These are phyloP conservation scores for Pseudocercospora musae DNA, from an alignment of 2,329 filamentous ascomycete genomes.

Conservation along the genomic window DNA sequence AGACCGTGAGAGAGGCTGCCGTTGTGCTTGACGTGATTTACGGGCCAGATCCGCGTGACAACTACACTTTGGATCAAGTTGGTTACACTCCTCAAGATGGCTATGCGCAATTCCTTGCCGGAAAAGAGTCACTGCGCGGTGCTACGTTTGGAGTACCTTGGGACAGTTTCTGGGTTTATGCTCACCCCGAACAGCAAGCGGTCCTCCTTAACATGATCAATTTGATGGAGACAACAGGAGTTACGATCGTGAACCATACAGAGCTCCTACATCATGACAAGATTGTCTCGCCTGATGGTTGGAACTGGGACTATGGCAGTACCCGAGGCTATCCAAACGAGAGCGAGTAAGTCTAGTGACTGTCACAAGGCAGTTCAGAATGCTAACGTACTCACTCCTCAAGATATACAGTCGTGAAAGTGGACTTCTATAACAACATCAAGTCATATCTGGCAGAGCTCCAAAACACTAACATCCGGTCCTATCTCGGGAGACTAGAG, in stretches of 20 bases:
- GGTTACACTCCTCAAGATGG: conserved; percentile 54
- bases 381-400: conserved; percentile 38
- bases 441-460: conserved; percentile 61
- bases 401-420: conserved; percentile 70
- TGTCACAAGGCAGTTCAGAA: too few species aligned
- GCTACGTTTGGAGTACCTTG: conserved; percentile 70
- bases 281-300: conserved; percentile 64
- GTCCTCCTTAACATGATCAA: conserved; percentile 51
- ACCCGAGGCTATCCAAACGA: conserved; percentile 28
- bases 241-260: conserved; percentile 65
- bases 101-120: conserved; percentile 57
- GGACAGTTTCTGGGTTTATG: conserved; percentile 66
- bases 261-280: conserved; percentile 63
- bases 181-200: conserved; percentile 54
- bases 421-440: conserved; percentile 68
- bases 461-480: conserved; percentile 57
- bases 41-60: conserved; percentile 61
- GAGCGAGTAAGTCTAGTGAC: background rate
- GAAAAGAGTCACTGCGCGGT: conserved; percentile 54
- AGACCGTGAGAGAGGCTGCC: conserved; percentile 66
- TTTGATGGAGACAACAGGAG: conserved; percentile 59
- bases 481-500: too few species aligned
- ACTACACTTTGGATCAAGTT: conserved; percentile 60
- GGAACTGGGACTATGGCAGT: conserved; percentile 56
- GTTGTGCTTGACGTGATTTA: conserved; percentile 67